These are phyloP conservation scores for Wickerhamomyces bovis DNA, from an alignment of 805 yeast genomes.

Conservation along the genomic window DNA sequence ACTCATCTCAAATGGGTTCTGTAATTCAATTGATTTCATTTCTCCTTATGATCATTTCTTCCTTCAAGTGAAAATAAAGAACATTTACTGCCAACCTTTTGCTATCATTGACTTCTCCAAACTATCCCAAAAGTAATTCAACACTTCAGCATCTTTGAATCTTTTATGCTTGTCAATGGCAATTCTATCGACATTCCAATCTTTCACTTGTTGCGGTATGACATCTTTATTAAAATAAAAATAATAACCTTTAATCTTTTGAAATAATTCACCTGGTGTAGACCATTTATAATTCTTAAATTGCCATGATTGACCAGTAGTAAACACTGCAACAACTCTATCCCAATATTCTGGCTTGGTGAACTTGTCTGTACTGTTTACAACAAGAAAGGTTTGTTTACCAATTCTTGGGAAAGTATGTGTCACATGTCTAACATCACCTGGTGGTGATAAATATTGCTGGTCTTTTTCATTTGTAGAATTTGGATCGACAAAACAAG, in stretches of 20 bases:
- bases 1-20: background rate
- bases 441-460: conserved; percentile 26
- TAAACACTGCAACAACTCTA: conserved; percentile 89
- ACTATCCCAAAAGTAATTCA: conserved; percentile 78
- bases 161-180: conserved; percentile 76
- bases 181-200: conserved; percentile 85
- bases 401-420: conserved; percentile 55
- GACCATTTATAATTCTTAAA: conserved; percentile 81
- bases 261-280: conserved; percentile 75
- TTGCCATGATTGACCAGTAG: conserved; percentile 98
- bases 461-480: conserved; percentile 29
- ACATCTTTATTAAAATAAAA: conserved; percentile 73
- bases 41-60: too few relatives aligned
- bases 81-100: conserved; percentile 40
- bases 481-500: conserved; percentile 53
- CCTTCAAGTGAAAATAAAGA: too few relatives aligned
- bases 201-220: conserved; percentile 65
- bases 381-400: conserved; percentile 66
- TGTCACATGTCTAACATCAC: conserved; percentile 39
- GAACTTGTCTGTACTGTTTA: conserved; percentile 80
- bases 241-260: conserved; percentile 76
- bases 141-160: conserved; percentile 84
- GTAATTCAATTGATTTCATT: too few relatives aligned
- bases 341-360: conserved; percentile 98
- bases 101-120: conserved; percentile 67